These are phyloP conservation scores for Stentor roeselii DNA, from an alignment of 73 alveolate genomes.

Conservation along the genomic window DNA sequence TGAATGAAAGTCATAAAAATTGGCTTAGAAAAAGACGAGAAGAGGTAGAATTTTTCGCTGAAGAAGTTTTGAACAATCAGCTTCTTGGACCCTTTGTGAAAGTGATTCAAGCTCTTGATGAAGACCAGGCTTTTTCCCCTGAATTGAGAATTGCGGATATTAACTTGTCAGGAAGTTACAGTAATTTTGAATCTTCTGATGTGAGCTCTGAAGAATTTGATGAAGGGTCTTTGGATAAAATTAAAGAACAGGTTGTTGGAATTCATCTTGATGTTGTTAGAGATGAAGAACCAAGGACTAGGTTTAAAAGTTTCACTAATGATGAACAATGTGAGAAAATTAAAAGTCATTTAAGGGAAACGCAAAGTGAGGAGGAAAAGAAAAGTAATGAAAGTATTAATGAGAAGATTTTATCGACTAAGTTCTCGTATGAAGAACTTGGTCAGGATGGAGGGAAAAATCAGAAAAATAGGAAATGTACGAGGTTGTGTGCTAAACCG, in stretches of 20 bases:
- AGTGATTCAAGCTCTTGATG: not conserved
- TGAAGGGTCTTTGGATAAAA: not conserved
- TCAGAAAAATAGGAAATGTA: not conserved
- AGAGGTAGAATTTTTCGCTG: no score
- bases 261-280: not conserved
- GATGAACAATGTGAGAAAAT: no score
- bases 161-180: not conserved
- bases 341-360: no score
- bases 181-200: not conserved
- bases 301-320: not conserved
- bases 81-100: no score
- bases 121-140: not conserved
- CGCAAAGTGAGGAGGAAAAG: no score
- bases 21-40: no score
- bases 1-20: no score
- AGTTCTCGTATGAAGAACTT: not conserved
- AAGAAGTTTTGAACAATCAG: no score
- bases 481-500: not conserved
- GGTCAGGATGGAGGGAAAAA: not conserved
- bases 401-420: not conserved
- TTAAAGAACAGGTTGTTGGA: not conserved
- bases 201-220: not conserved
- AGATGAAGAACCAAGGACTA: not conserved
- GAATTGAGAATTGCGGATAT: not conserved
- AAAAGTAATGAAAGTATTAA: not conserved